Evolutionary conservation across 768 basidiomycete species (phyloP).

Genomic region (Pleurotus tuoliensis): DNA sequence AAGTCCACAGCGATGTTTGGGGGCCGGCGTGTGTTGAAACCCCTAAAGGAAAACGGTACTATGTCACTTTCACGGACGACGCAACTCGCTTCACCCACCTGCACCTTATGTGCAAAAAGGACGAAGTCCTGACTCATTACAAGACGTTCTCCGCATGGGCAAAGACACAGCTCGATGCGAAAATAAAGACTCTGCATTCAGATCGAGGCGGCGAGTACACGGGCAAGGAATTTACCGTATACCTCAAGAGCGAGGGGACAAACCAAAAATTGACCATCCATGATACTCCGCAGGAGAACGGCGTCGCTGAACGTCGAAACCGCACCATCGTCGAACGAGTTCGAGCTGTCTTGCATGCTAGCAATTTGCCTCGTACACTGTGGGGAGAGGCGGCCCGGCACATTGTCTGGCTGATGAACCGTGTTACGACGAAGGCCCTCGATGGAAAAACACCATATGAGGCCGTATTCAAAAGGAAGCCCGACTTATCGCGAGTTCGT

Average conservation of each 20-base stretch:
- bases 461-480: slow-evolving; percentile 22
- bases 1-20: slow-evolving; percentile 41
- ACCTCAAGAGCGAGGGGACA: slow-evolving; percentile 33
- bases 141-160: slow-evolving; percentile 23
- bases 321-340: slow-evolving; percentile 28
- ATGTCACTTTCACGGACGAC: slow-evolving; percentile 35
- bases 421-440: slow-evolving; percentile 22
- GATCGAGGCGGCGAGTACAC: slow-evolving; percentile 31
- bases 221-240: slow-evolving; percentile 24
- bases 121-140: slow-evolving; percentile 24
- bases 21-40: slow-evolving; percentile 32
- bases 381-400: slow-evolving; percentile 36
- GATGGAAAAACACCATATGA: slow-evolving; percentile 25
- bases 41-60: slow-evolving; percentile 25
- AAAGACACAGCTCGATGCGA: slow-evolving; percentile 17
- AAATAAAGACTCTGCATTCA: slow-evolving; percentile 18
- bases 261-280: slow-evolving; percentile 31
- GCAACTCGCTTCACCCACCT: slow-evolving; percentile 20
- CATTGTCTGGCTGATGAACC: slow-evolving; percentile 33
- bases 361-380: slow-evolving; percentile 28
- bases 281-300: slow-evolving; percentile 42
- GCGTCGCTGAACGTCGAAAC: slow-evolving; percentile 38
- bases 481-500: slow-evolving; percentile 21
- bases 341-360: slow-evolving; percentile 29
- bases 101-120: slow-evolving; percentile 26